Evolutionary conservation across 2,329 filamentous ascomycete genomes (phyloP), one percentile per base, ranked within the genome.

Genomic region (Fusarium sambucinum): DNA sequence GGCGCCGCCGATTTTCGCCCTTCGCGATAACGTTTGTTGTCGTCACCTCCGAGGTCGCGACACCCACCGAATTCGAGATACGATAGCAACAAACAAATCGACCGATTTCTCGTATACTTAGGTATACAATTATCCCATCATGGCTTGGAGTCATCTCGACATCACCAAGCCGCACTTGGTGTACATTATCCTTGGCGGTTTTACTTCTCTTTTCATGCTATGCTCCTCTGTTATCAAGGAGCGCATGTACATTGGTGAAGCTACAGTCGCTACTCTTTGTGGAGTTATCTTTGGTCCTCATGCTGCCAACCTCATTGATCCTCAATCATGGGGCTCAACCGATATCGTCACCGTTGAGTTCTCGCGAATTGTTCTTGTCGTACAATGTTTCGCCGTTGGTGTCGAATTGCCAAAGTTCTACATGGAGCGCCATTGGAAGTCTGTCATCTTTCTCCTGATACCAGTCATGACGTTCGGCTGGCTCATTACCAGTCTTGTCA

Each of bases 211-310:
- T 74, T 99, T 99, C 83, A 99, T 99, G 96, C 85, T 99, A 63
- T 97, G 94, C 80, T 99, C 96, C 63, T 93, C 96, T 56, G 90
- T 98, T 77, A 97, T 99, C 83, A 99, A 99, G 85, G 96, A 99
- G 85, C 92, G 92, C 79, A 87, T 98, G 76, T 99, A 99, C 83
- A 99, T 99, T 79, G 96, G 96, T 77, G 96, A 99, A 86, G 96
- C 96, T 51, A 98, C 96, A 2, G 93, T 99, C 44, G 93, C 94
- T 51, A 96, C 93, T 4, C 81, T 97, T 48, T 93, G 92, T 76
- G 93, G 93, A 69, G 90, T 97, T 78, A 94, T 96, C 73, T 96
- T 97, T 74, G 93, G 94, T 0, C 94, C 94, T 17, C 89, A 94
- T 82, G 93, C 90, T 38, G 92, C 92, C 61, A 89, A 93, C 73